A percentile compares a stretch with the other conserved stretches of the same genome.
Evolutionary conservation across 1,139 yeast genomes (phyloP).

Genomic region (Kluyveromyces sp.): DNA sequence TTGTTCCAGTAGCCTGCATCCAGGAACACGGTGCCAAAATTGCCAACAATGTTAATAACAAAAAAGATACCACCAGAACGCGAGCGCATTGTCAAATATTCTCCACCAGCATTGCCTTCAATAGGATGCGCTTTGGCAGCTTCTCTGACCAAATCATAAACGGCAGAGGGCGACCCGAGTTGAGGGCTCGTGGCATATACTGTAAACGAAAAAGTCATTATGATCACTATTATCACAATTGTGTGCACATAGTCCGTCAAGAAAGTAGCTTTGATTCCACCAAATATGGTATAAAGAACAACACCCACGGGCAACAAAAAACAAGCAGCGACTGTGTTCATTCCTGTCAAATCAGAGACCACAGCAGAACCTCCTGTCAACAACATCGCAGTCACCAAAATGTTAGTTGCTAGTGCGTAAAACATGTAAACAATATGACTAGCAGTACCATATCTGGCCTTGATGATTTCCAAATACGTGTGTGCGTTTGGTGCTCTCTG

Average conservation of each 20-base stretch:
- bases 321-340: slow-evolving; percentile 75
- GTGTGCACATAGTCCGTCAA: slow-evolving; percentile 82
- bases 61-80: slow-evolving; percentile 74
- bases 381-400: slow-evolving; percentile 81
- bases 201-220: slow-evolving; percentile 55
- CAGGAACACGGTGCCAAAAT: slow-evolving; percentile 81
- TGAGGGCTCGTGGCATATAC: slow-evolving; percentile 52
- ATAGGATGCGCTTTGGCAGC: slow-evolving; percentile 55
- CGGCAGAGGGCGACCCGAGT: slow-evolving; percentile 75
- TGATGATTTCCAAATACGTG: slow-evolving; percentile 65
- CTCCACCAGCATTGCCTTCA: slow-evolving; percentile 67
- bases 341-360: slow-evolving; percentile 69
- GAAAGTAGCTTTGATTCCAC: slow-evolving; percentile 87
- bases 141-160: slow-evolving; percentile 61
- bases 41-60: slow-evolving; percentile 76
- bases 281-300: slow-evolving; percentile 72
- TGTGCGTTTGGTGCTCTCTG: slow-evolving; percentile 70
- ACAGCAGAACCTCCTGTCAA: slow-evolving; percentile 83
- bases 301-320: slow-evolving; percentile 79
- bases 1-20: slow-evolving; percentile 90
- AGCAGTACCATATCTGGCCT: slow-evolving; percentile 58
- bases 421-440: slow-evolving; percentile 66
- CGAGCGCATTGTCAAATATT: slow-evolving; percentile 75
- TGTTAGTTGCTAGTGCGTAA: slow-evolving; percentile 81
- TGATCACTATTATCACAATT: slow-evolving; percentile 51